Base-by-base conservation (phyloP, 352 stramenopile genomes). In the Globisporangium iwayamae region DNA sequence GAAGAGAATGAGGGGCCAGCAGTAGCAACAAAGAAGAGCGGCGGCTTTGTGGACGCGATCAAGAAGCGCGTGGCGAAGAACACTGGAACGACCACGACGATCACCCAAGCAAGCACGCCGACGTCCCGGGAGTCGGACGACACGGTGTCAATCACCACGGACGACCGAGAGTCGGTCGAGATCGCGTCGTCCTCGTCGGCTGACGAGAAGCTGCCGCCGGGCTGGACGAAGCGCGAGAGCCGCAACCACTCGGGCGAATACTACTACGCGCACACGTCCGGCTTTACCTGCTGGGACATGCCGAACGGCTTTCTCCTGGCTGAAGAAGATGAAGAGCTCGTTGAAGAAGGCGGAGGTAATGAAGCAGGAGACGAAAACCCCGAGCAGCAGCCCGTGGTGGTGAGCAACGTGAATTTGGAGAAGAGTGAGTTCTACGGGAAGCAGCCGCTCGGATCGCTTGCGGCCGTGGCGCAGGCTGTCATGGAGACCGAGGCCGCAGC, bases 191-290 rank as follows among this genome's bases (percentile, higher is more conserved):
- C 28, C 6, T 38, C 25, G 25, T 55, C 72, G 20, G 8, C 46
- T 2, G 62, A 65, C 32, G 59, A 76, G 13, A 56, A 60, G 22
- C 59, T 83, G 22, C 78, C 69, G 46, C 72, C 57, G 3, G 80
- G 80, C 16, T 94, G 85, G 85, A 82, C 67, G 5, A 81, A 81
- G 55, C 73, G 85, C 46, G 76, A 91, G 59, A 94, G 85, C 63
- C 82, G 82, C 28, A 74, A 72, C 20, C 77, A 85, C 50, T 75
- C 76, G 16, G 80, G 82, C 3, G 78, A 81, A 6, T 88, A 79
- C 56, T 94, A 90, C 63, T 89, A 86, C 48, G 85, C 81, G 51
- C 73, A 91, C 45, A 62, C 76, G 38, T 80, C 83, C 9, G 78
- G 82, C 14, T 74, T 79, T 46, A 88, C 84, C 13, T 85, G 75